Conservation (phyloP, 768 basidiomycete species). For the Udeniomyces megalosporus region DNA sequence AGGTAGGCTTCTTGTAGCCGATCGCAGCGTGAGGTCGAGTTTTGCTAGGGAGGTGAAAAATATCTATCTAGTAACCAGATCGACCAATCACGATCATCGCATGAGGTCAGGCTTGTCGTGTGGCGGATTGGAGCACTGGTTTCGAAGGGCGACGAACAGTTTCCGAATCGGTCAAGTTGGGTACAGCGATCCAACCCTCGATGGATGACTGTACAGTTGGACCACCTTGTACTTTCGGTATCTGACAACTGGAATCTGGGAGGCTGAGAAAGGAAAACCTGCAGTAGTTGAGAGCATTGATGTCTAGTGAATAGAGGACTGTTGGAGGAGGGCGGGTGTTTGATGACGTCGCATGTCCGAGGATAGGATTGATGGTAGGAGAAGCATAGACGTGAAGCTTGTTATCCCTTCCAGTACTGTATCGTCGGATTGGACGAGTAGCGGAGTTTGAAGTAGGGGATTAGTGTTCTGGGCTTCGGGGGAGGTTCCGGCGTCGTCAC, state of each 20-base stretch:
- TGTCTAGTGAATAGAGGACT: slow-evolving; percentile 55
- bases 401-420: slow-evolving; percentile 71
- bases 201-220: slow-evolving; percentile 17
- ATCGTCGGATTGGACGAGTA: too few species aligned
- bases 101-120: too few species aligned
- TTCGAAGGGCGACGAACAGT: slow-evolving; percentile 44
- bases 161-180: slow-evolving; percentile 76
- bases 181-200: slow-evolving; percentile 53
- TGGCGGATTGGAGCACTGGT: too few species aligned
- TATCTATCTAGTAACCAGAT: slow-evolving; percentile 48
- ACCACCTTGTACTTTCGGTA: slow-evolving; percentile 8
- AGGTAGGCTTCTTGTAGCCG: slow-evolving; percentile 36
- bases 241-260: not conserved
- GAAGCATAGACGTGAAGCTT: slow-evolving; percentile 60
- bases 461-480: slow-evolving; percentile 12
- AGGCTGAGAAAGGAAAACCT: slow-evolving; percentile 53
- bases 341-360: slow-evolving; percentile 35
- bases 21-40: slow-evolving; percentile 69
- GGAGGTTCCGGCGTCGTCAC: slow-evolving; percentile 27
- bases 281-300: slow-evolving; percentile 90
- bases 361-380: slow-evolving; percentile 34
- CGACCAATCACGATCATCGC: too few species aligned
- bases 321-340: slow-evolving; percentile 33
- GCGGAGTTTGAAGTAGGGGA: not conserved
- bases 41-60: slow-evolving; percentile 60